A percentile compares a stretch with the other conserved stretches of the same genome.
Evolutionary conservation across 2,329 filamentous ascomycete species (phyloP).

Genomic region (Biscogniauxia sp.): DNA sequence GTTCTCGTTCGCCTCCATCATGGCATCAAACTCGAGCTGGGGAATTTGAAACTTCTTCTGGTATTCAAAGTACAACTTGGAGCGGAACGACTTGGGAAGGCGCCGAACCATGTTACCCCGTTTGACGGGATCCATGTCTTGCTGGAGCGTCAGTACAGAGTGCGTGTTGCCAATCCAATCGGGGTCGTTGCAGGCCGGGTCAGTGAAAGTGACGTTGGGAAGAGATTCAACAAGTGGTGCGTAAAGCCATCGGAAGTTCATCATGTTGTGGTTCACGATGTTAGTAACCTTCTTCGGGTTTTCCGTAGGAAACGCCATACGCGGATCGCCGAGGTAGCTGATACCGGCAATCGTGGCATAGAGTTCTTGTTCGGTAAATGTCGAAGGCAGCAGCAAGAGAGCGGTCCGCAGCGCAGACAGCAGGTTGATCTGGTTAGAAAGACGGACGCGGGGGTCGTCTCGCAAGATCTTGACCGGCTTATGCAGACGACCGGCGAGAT

Average conservation of each 20-base stretch:
- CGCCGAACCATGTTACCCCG: constrained; percentile 96
- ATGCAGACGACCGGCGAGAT: constrained; percentile 92
- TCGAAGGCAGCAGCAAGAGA: constrained; percentile 76
- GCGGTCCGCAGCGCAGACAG: constrained; percentile 88
- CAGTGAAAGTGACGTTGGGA: constrained; percentile 80
- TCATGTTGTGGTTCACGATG: constrained; percentile 87
- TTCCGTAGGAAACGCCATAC: constrained; percentile 87
- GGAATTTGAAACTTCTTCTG: constrained; percentile 88
- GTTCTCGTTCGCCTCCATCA: constrained; percentile 75
- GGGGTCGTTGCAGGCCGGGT: constrained; percentile 54
- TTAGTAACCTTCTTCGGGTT: constrained; percentile 91
- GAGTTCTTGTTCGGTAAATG: constrained; percentile 82
- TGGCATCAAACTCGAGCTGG: constrained; percentile 75
- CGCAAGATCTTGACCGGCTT: constrained; percentile 95
- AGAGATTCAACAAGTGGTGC: constrained; percentile 84
- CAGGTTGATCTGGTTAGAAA: constrained; percentile 95
- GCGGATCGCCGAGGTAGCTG: constrained; percentile 93
- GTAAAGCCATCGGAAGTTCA: constrained; percentile 89
- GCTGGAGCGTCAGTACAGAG: constrained; percentile 67
- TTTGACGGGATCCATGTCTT: constrained; percentile 90
- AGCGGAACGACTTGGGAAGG: constrained; percentile 80
- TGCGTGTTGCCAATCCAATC: constrained; percentile 64
- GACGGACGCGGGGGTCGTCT: constrained; percentile 85
- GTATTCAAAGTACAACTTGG: constrained; percentile 91
- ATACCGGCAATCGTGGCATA: constrained; percentile 91